phyloP scores from a whole-genome alignment of 2,329 filamentous ascomycete genomes.

The Aschersonia sp. region DNA sequence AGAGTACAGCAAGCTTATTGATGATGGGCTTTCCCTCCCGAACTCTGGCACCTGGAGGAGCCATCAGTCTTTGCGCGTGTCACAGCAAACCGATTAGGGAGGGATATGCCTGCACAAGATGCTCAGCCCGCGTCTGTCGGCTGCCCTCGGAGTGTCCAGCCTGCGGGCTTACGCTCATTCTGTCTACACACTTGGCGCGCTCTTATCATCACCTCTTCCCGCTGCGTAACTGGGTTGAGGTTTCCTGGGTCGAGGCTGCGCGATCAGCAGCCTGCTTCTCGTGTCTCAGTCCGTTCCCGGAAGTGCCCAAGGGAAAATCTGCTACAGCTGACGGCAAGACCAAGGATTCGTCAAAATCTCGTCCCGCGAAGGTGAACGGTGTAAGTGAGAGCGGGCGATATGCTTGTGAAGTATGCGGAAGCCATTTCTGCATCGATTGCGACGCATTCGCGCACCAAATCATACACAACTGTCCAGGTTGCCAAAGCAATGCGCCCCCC shows the following conservation, averaged over 20 bases:
- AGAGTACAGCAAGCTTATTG: slow-evolving; percentile 51
- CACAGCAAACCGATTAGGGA: slow-evolving; percentile 71
- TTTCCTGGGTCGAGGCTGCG: slow-evolving; percentile 63
- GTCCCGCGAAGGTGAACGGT: slow-evolving; percentile 31
- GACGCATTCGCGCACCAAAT: slow-evolving; percentile 92
- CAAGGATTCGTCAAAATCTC: slow-evolving; percentile 8
- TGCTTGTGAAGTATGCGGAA: slow-evolving; percentile 71
- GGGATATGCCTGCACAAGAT: slow-evolving; percentile 84
- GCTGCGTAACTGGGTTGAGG: slow-evolving; percentile 78
- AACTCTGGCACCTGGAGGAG: slow-evolving; percentile 52
- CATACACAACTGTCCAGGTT: slow-evolving; percentile 91
- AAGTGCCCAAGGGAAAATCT: slow-evolving; percentile 14
- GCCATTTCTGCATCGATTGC: slow-evolving; percentile 97
- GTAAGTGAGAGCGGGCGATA: slow-evolving; percentile 82
- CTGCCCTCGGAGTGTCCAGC: slow-evolving; percentile 83
- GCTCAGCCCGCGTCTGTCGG: slow-evolving; percentile 75
- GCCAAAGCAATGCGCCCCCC: slow-evolving; percentile 37
- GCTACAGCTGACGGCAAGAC: slow-evolving; percentile 6
- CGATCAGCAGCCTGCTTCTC: slow-evolving; percentile 57
- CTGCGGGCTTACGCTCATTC: slow-evolving; percentile 81
- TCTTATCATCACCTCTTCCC: slow-evolving; percentile 91
- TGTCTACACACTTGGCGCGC: slow-evolving; percentile 85
- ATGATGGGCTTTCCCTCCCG: slow-evolving; percentile 98
- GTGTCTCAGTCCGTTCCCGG: slow-evolving; percentile 62
- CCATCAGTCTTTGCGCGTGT: slow-evolving; percentile 73